A percentile compares a stretch with the other conserved stretches of the same genome.
Evolutionary conservation across 202 grass and related monocot species (phyloP).

Genomic region (Carex sylvatica): DNA sequence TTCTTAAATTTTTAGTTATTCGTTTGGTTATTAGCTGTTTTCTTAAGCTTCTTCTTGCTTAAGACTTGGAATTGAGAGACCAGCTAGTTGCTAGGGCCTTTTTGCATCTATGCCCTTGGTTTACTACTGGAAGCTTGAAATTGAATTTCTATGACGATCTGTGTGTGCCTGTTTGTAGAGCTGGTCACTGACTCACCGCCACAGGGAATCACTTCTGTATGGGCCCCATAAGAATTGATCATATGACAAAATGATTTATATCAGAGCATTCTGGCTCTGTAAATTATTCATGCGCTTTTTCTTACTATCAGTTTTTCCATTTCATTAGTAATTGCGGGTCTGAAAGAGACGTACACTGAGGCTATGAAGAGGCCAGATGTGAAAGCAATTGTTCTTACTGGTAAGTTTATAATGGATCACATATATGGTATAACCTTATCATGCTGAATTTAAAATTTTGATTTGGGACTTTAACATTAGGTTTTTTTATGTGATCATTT

Average conservation of each 20-base stretch:
- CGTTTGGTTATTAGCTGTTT: neutral
- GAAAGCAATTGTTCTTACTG: conserved; percentile 90
- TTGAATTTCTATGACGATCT: neutral
- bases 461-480: neutral
- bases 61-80: neutral
- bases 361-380: conserved; percentile 66
- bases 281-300: neutral
- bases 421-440: neutral
- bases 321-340: conserved; percentile 58
- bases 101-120: neutral
- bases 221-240: neutral
- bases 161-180: neutral
- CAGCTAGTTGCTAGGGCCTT: neutral
- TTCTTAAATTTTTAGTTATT: neutral
- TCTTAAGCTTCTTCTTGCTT: neutral
- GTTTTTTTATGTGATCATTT: conserved; percentile 14
- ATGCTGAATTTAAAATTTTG: conserved; percentile 2
- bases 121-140: neutral
- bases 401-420: conserved; percentile 33
- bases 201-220: neutral
- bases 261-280: neutral
- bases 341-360: conserved; percentile 85
- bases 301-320: neutral
- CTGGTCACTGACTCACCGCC: neutral
- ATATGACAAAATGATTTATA: neutral